Conservation (phyloP, 2,329 filamentous ascomycete species). For the Podosphaera aphanis region DNA sequence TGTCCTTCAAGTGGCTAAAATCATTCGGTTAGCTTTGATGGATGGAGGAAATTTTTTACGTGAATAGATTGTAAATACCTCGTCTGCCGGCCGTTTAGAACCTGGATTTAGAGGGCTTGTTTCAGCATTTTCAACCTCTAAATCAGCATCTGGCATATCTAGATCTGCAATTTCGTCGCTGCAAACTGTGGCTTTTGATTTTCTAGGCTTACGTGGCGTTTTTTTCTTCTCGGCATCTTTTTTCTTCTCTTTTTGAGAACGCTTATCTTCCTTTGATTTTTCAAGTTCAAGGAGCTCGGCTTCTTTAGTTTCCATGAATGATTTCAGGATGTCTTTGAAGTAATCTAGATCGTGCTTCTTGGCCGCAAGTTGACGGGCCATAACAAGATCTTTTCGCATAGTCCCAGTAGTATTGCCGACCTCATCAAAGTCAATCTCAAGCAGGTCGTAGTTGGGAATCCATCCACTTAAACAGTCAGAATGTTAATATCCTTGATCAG, state of each 20-base stretch:
- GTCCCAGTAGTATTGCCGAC: constrained; percentile 47
- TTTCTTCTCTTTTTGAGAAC: constrained; percentile 19
- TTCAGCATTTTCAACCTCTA: constrained; percentile 29
- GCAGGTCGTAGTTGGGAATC: constrained; percentile 67
- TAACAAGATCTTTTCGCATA: constrained; percentile 54
- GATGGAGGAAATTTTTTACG: too few species aligned
- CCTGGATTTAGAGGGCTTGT: constrained; percentile 26
- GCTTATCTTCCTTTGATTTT: constrained; percentile 23
- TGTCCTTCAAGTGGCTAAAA: not conserved
- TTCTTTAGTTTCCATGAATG: constrained; percentile 43
- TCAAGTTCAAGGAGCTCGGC: constrained; percentile 25
- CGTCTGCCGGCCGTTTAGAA: constrained; percentile 72
- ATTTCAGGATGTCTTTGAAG: constrained; percentile 60
- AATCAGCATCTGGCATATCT: constrained; percentile 32
- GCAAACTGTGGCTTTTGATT: constrained; percentile 19
- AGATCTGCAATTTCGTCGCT: constrained; percentile 30
- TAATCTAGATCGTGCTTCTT: constrained; percentile 55
- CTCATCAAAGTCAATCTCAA: constrained; percentile 50
- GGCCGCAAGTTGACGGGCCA: constrained; percentile 58
- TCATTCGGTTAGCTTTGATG: not conserved
- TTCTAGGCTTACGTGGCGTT: constrained; percentile 19
- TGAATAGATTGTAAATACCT: constrained; percentile 20
- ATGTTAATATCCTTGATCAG: not conserved
- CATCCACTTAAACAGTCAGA: constrained; percentile 41
- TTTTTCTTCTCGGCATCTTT: constrained; percentile 1